Conservation (phyloP, 768 basidiomycete species). For the Pisolithus albus region DNA sequence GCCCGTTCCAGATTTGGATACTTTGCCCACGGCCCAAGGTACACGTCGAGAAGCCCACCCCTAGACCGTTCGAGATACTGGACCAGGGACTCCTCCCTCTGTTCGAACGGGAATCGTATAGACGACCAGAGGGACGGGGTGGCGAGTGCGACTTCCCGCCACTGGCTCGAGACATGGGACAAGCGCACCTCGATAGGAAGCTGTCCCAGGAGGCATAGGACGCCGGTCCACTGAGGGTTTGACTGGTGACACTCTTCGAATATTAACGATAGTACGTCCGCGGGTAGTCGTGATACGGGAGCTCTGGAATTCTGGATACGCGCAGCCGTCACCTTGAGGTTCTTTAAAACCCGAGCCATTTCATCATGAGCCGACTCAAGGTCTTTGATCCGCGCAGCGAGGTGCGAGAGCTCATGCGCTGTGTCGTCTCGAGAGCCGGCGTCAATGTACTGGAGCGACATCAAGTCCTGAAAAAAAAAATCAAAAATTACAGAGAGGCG, state of each 20-base stretch:
- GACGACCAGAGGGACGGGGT: conserved; percentile 30
- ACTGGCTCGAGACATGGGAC: conserved; percentile 28
- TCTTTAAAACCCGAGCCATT: conserved; percentile 18
- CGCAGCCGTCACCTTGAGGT: conserved; percentile 24
- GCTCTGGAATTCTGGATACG: conserved; percentile 24
- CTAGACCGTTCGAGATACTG: conserved; percentile 29
- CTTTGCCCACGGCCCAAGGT: conserved; percentile 29
- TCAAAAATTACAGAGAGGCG: not conserved
- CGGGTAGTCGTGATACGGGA: conserved; percentile 25
- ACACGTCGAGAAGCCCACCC: conserved; percentile 24
- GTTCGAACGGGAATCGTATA: conserved; percentile 26
- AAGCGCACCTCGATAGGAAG: conserved; percentile 27
- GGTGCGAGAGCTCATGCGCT: conserved; percentile 22
- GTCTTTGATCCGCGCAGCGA: conserved; percentile 17
- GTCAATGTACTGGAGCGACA: conserved; percentile 21
- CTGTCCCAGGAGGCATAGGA: conserved; percentile 27
- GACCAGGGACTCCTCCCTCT: conserved; percentile 21
- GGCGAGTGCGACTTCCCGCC: conserved; percentile 30
- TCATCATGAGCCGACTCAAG: conserved; percentile 27
- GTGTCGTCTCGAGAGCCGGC: conserved; percentile 8
- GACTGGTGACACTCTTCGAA: conserved; percentile 27
- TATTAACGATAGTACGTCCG: conserved; percentile 26
- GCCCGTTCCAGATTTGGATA: conserved; percentile 22
- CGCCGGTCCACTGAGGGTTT: conserved; percentile 27
- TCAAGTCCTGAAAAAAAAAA: conserved; percentile 7